Base-by-base conservation (phyloP, 1,284 basidiomycete genomes). In the Ceratobasidium sp. region DNA sequence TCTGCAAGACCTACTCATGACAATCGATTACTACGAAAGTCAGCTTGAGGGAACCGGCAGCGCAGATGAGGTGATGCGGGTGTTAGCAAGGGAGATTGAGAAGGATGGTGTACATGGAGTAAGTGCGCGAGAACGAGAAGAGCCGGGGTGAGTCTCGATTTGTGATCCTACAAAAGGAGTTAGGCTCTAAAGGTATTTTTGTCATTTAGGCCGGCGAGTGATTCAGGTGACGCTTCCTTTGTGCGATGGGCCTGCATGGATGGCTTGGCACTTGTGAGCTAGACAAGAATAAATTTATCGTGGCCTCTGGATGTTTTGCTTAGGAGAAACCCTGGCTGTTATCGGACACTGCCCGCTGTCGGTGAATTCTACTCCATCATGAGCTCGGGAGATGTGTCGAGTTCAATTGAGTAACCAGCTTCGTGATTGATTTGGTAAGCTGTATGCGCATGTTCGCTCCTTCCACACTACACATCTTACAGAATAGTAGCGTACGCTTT, bases 81-180 rank as follows among this genome's bases (percentile, higher is more conserved):
- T 86, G 10, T 85, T 92, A 28, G 86, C 87, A 37, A 83, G 84
- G 77, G 88, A 90, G 42, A 87, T 92, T 37, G 90, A 91, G 78
- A 84, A 84, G 69, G 87, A 91, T 79, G 91, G 90, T 0, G 80
- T 91, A 11, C 71, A 74, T 31, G 71, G 71, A 31, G 71, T 74
- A 15, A 74, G 71, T 31, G 47, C 71, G 17, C 56, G 71, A 31
- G 71, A 74, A 60, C 39, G 71, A n/a, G 71, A 74, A 51, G 71
- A 74, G 51, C 71, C 71, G 26, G 45, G 28, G 71, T 74, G 35
- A 63, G 71, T 53, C 58, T 53, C 39, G 35, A 26, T 39, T 11
- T 39, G 23, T 35, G 17, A 8, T 6, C 20, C 13, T n/a, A 39
- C 58, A 35, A 37, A 61, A 61, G 58, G 58, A 61, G 58, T 20